Conservation (phyloP, 2,329 filamentous ascomycete species). For the Fusarium coffeatum region DNA sequence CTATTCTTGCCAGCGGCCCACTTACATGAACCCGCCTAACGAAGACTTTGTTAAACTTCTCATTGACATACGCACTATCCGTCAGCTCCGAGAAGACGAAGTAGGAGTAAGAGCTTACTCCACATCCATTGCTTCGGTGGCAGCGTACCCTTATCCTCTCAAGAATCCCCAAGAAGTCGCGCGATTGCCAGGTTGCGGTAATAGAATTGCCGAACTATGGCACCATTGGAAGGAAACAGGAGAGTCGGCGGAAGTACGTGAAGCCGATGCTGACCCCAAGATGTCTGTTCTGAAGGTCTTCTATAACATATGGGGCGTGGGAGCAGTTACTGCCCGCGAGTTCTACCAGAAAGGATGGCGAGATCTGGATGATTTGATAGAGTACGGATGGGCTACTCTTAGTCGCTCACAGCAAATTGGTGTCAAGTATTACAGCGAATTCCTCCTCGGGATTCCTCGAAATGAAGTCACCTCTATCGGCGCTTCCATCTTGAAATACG, state of each 20-base stretch:
- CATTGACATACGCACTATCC: constrained; percentile 76
- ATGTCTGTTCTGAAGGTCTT: constrained; percentile 76
- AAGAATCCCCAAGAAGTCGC: constrained; percentile 58
- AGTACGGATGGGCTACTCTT: constrained; percentile 80
- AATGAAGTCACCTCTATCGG: constrained; percentile 79
- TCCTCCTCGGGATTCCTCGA: constrained; percentile 77
- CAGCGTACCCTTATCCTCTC: constrained; percentile 77
- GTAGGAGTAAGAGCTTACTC: constrained; percentile 89
- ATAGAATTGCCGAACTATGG: constrained; percentile 82
- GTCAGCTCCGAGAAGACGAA: constrained; percentile 78
- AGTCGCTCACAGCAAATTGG: constrained; percentile 91
- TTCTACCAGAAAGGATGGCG: constrained; percentile 85
- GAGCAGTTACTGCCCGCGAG: constrained; percentile 79
- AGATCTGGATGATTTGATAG: constrained; percentile 86
- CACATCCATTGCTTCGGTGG: constrained; percentile 83
- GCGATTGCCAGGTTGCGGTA: constrained; percentile 81
- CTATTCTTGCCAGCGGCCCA: constrained; percentile 86
- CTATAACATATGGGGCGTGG: constrained; percentile 93
- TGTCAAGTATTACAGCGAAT: constrained; percentile 92
- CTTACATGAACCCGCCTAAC: constrained; percentile 78
- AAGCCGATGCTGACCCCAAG: constrained; percentile 72
- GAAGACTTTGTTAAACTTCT: constrained; percentile 78
- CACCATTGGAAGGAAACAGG: constrained; percentile 76
- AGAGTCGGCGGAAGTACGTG: constrained; percentile 70
- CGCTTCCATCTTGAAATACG: constrained; percentile 71